A percentile compares a stretch with the other conserved stretches of the same genome.
These are phyloP conservation scores for Guillardia theta DNA, from an alignment of 78 protist genomes.

Conservation along the genomic window DNA sequence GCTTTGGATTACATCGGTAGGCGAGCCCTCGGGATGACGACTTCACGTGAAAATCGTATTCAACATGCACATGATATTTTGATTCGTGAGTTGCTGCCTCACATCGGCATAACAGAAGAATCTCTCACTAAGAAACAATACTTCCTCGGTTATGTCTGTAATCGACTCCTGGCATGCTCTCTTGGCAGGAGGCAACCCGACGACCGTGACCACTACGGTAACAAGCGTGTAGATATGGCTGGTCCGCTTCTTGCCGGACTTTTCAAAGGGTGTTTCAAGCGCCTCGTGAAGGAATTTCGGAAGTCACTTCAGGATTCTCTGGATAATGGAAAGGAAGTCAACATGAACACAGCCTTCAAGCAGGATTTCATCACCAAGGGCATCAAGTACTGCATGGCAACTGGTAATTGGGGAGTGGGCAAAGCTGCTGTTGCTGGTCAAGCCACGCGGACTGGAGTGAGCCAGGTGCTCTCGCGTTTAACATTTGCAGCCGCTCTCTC, in stretches of 20 bases:
- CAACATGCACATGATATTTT: slow-evolving; percentile 67
- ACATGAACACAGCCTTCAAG: slow-evolving; percentile 62
- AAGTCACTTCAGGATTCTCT: slow-evolving; percentile 37
- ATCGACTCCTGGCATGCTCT: slow-evolving; percentile 52
- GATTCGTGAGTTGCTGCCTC: slow-evolving; percentile 90
- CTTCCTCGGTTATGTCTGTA: slow-evolving; percentile 96
- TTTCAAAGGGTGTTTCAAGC: slow-evolving; percentile 82
- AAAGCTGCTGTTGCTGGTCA: slow-evolving; percentile 36
- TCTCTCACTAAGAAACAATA: slow-evolving; percentile 89
- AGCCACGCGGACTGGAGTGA: neutral
- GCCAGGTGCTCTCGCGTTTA: slow-evolving; percentile 93
- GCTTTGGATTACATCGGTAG: slow-evolving; percentile 95
- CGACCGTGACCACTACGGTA: slow-evolving; percentile 96
- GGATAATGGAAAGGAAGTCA: slow-evolving; percentile 64
- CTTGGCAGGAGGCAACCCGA: slow-evolving; percentile 16
- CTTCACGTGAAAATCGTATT: slow-evolving; percentile 48
- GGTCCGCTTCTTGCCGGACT: slow-evolving; percentile 91
- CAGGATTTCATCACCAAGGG: slow-evolving; percentile 81
- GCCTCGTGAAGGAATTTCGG: slow-evolving; percentile 47
- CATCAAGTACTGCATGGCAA: slow-evolving; percentile 92
- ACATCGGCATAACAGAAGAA: slow-evolving; percentile 86
- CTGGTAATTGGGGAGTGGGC: slow-evolving; percentile 96
- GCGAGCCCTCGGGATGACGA: slow-evolving; percentile 44
- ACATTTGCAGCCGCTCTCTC: slow-evolving; percentile 95
- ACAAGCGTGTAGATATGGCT: slow-evolving; percentile 95